Base-by-base conservation (phyloP, 2,329 filamentous ascomycete genomes). In the Chlorencoelia australis region DNA sequence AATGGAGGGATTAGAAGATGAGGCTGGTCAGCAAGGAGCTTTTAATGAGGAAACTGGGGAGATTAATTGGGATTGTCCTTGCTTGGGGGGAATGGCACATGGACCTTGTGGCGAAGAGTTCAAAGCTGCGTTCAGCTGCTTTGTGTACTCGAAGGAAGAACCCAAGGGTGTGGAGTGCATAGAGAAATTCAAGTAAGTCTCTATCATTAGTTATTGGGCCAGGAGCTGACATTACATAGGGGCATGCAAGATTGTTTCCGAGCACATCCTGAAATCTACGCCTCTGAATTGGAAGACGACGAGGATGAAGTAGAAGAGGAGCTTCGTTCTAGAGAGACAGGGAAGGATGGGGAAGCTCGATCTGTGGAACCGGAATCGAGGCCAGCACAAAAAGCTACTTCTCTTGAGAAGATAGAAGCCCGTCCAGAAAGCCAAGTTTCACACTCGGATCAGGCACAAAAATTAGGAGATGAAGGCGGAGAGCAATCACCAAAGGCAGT, bases 51-150 rank as follows among this genome's bases (percentile, higher is more conserved):
- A 96, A 67, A 98, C 91, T 7, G 91, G 91, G 50, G 91, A 98
- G 71, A 98, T 98, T 65, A 98, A 98, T 70, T 98, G 91, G 91
- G 91, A 96, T 59, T 98, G 91, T 62, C 91, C 91, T 11, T 98
- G 91, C 60, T 67, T 98, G 21, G 91, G 91, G 32, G 91, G 91
- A 35, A 98, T 98, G 91, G 91, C 91, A 6, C 66, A 94, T 56
- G 91, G 91, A 0, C 91, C 91, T 36, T 98, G 91, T 58, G 91
- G 91, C 31, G 85, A 93, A 58, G 79, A 96, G 55, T 98, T 98
- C 73, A 87, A 81, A 67, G 79, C 79, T 16, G 91, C 91, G 0
- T 98, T 98, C 55, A 94, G 87, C 73, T 98, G 91, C 66, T 98
- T 98, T 55, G 87, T 98, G n/a, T 91, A 80, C 65, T 94, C 85